These are phyloP conservation scores for Penicillium olsonii DNA, from an alignment of 2,329 filamentous ascomycete genomes.

Conservation along the genomic window DNA sequence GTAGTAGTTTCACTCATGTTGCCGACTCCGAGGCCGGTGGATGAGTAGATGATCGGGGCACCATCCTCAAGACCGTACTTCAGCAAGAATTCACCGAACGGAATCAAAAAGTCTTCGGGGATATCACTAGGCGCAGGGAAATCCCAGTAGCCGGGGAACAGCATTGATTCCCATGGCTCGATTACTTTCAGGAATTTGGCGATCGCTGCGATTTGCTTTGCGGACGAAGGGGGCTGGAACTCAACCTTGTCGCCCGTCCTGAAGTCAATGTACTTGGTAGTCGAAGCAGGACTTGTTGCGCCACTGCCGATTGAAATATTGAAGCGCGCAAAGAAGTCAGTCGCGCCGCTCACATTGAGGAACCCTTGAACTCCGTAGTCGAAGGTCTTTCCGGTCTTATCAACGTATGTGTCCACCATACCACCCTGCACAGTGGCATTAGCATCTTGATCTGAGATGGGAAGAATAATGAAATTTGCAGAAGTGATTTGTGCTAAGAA, in stretches of 20 bases:
- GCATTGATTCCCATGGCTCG: constrained; percentile 19
- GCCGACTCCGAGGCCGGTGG: constrained; percentile 17
- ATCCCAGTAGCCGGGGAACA: constrained; percentile 18
- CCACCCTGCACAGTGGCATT: constrained; percentile 18
- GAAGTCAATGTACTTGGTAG: constrained; percentile 20
- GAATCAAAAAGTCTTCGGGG: constrained; percentile 23
- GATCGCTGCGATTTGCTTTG: constrained; percentile 16
- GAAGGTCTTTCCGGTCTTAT: constrained; percentile 11
- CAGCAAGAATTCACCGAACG: constrained; percentile 24
- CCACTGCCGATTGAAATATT: constrained; percentile 12
- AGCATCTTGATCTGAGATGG: no score
- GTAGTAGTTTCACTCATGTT: constrained; percentile 16
- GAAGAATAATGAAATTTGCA: background rate
- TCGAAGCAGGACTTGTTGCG: background rate
- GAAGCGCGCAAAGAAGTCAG: constrained; percentile 23
- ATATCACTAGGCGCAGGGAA: constrained; percentile 18
- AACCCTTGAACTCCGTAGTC: constrained; percentile 25
- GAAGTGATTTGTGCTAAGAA: background rate
- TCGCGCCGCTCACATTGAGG: constrained; percentile 16
- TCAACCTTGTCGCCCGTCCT: constrained; percentile 14
- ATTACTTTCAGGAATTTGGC: constrained; percentile 20
- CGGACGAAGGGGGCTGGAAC: background rate
- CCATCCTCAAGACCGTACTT: constrained; percentile 22
- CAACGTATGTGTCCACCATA: constrained; percentile 23
- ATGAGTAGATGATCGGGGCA: constrained; percentile 15